Conservation (phyloP, 1,139 yeast genomes). For the Candida sp. region DNA sequence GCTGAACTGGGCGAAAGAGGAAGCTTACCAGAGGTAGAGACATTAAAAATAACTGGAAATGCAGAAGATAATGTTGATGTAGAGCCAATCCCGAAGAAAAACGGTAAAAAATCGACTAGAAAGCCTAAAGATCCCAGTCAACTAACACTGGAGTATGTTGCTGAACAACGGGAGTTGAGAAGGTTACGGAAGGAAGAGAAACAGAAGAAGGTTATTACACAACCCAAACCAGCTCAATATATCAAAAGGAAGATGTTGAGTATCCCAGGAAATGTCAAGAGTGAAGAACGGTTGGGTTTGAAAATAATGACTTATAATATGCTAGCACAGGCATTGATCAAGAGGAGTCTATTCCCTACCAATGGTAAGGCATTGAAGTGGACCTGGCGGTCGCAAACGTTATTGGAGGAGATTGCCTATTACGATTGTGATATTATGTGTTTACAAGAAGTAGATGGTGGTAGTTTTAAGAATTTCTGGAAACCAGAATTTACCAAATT, state of each 20-base stretch:
- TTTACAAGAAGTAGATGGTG: conserved; percentile 75
- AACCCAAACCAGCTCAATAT: conserved; percentile 48
- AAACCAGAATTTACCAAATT: conserved; percentile 46
- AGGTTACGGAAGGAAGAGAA: conserved; percentile 50
- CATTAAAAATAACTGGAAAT: not conserved
- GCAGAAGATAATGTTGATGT: not conserved
- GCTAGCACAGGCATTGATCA: conserved; percentile 77
- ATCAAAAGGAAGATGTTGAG: conserved; percentile 55
- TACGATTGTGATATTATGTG: conserved; percentile 75
- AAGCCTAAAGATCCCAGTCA: conserved; percentile 34
- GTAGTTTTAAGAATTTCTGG: conserved; percentile 68
- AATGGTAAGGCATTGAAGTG: conserved; percentile 84
- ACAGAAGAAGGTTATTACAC: conserved; percentile 40
- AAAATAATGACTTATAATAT: conserved; percentile 71
- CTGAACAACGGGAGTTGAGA: conserved; percentile 44
- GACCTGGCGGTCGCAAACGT: conserved; percentile 64
- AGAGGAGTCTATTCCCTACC: conserved; percentile 77
- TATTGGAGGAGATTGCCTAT: conserved; percentile 58
- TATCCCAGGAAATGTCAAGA: conserved; percentile 9
- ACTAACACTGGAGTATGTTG: conserved; percentile 67
- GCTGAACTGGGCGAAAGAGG: not conserved
- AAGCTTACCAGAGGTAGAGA: not conserved
- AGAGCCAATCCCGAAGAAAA: conserved; percentile 3
- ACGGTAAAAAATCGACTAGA: conserved; percentile 12
- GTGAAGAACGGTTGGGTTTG: conserved; percentile 15